Percentiles rank a stretch among this genome's conserved stretches.
phyloP scores from a whole-genome alignment of 495 filamentous ascomycete genomes.

The Penicillium coprophilum region DNA sequence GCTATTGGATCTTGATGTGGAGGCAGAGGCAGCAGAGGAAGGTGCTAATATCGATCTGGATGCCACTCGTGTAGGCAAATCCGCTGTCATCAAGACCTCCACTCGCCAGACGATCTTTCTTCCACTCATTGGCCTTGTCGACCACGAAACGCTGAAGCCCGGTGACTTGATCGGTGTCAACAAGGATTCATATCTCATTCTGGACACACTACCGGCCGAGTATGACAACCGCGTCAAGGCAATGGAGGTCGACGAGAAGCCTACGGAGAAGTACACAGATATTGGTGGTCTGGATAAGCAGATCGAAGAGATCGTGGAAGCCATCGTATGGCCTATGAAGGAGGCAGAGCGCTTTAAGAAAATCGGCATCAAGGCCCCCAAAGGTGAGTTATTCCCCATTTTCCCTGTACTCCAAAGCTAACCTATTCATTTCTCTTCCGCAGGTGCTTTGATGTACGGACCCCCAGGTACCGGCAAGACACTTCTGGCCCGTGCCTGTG shows the following conservation, averaged over 20 bases:
- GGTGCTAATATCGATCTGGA: conserved; percentile 98
- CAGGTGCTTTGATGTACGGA: conserved; percentile 97
- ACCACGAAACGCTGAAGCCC: conserved; percentile 88
- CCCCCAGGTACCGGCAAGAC: conserved; percentile 97
- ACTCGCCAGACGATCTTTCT: conserved; percentile 99
- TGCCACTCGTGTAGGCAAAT: conserved; percentile 94
- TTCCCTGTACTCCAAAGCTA: conserved; percentile 14
- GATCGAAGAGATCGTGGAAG: conserved; percentile 99
- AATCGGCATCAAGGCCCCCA: conserved; percentile 99
- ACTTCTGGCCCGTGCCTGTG: conserved; percentile 93
- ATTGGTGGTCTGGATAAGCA: conserved; percentile 98
- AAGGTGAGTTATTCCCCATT: conserved; percentile 61
- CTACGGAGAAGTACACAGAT: conserved; percentile 97
- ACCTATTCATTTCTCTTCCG: conserved; percentile 11
- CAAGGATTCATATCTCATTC: conserved; percentile 98
- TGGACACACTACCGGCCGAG: conserved; percentile 97
- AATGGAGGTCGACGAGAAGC: conserved; percentile 99
- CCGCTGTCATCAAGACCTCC: conserved; percentile 99
- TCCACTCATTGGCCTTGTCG: conserved; percentile 94
- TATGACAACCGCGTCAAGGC: conserved; percentile 99
- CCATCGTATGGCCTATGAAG: conserved; percentile 99
- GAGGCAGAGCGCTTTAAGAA: conserved; percentile 98
- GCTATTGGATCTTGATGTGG: conserved; percentile 92
- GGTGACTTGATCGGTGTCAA: conserved; percentile 98
- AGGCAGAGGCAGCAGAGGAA: conserved; percentile 92